Percentiles rank a stretch among this genome's conserved stretches.
These are phyloP conservation scores for Trichophyton verrucosum DNA, from an alignment of 2,329 filamentous ascomycete species.

Conservation along the genomic window DNA sequence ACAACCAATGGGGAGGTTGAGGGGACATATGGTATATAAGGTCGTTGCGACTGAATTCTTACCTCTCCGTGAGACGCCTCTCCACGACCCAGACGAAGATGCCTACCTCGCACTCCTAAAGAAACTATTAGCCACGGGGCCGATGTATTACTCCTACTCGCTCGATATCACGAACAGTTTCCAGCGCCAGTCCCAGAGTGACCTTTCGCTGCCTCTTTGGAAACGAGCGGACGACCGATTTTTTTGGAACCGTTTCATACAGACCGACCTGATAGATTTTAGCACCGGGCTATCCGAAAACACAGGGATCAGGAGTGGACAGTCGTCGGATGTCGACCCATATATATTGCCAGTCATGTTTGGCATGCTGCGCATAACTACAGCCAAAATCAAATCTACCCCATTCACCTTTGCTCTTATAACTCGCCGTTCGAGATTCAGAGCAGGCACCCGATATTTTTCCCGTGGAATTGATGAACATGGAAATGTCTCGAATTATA, in stretches of 20 bases:
- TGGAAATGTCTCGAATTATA: constrained; percentile 96
- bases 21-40: constrained; percentile 94
- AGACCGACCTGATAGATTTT: constrained; percentile 84
- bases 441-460: constrained; percentile 87
- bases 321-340: constrained; percentile 68
- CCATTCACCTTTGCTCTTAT: constrained; percentile 77
- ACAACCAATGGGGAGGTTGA: constrained; percentile 76
- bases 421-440: constrained; percentile 74
- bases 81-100: constrained; percentile 90
- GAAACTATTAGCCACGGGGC: constrained; percentile 64
- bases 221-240: constrained; percentile 89
- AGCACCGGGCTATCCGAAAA: constrained; percentile 46
- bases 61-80: constrained; percentile 78
- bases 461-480: constrained; percentile 87
- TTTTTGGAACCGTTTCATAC: constrained; percentile 95
- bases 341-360: constrained; percentile 94
- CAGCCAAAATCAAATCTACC: constrained; percentile 72
- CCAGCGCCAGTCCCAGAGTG: constrained; percentile 74
- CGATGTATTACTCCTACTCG: constrained; percentile 97
- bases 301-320: constrained; percentile 34
- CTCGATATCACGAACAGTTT: constrained; percentile 94
- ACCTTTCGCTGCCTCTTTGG: constrained; percentile 67
- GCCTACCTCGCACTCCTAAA: constrained; percentile 75
- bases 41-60: constrained; percentile 83
- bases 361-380: constrained; percentile 84